Evolutionary conservation across 192 early-diverging fungal genomes (phyloP).

Genomic region (Coemansia sp.): DNA sequence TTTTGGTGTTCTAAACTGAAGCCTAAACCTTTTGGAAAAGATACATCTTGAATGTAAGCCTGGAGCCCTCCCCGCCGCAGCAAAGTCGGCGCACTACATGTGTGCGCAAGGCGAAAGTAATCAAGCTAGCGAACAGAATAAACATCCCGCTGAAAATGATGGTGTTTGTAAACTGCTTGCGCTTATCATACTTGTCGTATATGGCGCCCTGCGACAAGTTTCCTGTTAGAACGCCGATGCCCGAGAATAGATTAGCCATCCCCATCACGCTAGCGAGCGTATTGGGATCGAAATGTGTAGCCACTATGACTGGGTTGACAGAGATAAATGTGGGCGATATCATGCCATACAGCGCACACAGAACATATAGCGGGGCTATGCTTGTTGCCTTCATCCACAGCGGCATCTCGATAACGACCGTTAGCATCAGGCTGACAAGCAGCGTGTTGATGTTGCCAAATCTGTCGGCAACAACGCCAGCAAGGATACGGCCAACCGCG

Average conservation of each 20-base stretch:
- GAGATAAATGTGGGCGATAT: conserved; percentile 40
- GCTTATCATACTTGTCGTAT: conserved; percentile 28
- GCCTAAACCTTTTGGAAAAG: conserved; percentile 25
- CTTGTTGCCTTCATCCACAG: conserved; percentile 33
- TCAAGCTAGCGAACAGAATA: conserved; percentile 25
- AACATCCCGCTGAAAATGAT: conserved; percentile 39
- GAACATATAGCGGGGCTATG: conserved; percentile 24
- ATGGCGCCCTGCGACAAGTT: conserved; percentile 32
- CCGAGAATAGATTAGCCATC: conserved; percentile 20
- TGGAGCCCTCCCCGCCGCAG: not conserved
- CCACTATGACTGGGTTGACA: conserved; percentile 36
- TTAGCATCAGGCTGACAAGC: conserved; percentile 18
- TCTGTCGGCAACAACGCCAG: conserved; percentile 32
- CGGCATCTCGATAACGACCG: conserved; percentile 21
- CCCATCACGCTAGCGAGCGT: conserved; percentile 28
- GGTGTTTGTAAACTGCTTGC: conserved; percentile 28
- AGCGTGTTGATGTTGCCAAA: conserved; percentile 38
- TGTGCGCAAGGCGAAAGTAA: conserved; percentile 17
- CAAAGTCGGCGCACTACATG: conserved; percentile 13
- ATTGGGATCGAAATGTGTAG: conserved; percentile 8
- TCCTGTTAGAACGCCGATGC: conserved; percentile 22
- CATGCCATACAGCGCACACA: conserved; percentile 39
- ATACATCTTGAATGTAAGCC: not conserved
- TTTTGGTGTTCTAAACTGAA: not conserved
- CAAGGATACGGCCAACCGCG: conserved; percentile 25